Evolutionary conservation across 2,329 filamentous ascomycete species (phyloP).

Genomic region (Helminthosporium solani): DNA sequence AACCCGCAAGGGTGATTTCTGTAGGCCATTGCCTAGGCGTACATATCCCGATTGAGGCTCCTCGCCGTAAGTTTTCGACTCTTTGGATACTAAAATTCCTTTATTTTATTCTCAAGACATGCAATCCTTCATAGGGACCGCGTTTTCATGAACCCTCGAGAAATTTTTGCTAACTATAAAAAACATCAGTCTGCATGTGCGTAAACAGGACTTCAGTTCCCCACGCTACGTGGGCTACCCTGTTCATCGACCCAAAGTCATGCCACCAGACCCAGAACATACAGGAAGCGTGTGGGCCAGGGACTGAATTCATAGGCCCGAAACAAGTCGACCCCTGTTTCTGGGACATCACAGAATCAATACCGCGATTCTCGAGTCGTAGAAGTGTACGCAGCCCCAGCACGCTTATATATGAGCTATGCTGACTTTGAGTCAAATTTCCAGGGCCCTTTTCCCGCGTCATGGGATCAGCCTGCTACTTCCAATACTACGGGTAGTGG

Average conservation of each 20-base stretch:
- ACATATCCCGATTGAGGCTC: conserved; percentile 8
- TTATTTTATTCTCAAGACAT: too few species aligned
- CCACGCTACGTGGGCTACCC: conserved; percentile 32
- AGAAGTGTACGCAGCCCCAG: not conserved
- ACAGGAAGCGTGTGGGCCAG: conserved; percentile 13
- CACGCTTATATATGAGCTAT: not conserved
- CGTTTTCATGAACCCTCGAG: not conserved
- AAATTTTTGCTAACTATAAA: not conserved
- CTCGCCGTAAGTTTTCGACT: not conserved
- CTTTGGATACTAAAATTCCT: not conserved
- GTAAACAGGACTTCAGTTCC: conserved; percentile 10
- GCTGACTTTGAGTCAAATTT: not conserved
- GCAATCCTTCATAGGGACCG: too few species aligned
- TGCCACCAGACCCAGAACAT: conserved; percentile 13
- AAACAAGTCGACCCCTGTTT: conserved; percentile 1
- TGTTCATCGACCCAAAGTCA: conserved; percentile 29
- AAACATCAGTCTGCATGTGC: conserved; percentile 13
- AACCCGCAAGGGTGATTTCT: conserved; percentile 18
- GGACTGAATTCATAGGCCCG: not conserved
- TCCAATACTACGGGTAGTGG: not conserved
- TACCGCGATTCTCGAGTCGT: not conserved
- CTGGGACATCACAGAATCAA: conserved; percentile 12
- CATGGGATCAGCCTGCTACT: not conserved
- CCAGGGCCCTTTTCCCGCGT: not conserved
- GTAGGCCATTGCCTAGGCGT: conserved; percentile 29